phyloP scores from a whole-genome alignment of 345 rosid genomes.

The Gossypium longicalyx region DNA sequence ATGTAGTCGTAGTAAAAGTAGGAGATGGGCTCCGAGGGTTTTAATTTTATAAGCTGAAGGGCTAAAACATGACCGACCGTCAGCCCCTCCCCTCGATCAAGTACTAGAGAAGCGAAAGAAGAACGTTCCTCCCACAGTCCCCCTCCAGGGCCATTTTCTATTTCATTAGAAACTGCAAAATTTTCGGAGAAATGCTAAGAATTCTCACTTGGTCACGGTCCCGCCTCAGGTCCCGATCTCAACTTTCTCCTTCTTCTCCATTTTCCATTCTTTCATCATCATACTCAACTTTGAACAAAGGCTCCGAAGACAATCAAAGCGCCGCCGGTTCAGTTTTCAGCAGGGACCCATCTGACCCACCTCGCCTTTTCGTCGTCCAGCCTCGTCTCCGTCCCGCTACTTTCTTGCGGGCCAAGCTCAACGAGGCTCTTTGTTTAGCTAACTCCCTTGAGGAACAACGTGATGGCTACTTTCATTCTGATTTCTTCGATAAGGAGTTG shows the following conservation, averaged over 20 bases:
- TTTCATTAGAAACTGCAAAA: not conserved
- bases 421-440: constrained; percentile 85
- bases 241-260: constrained; percentile 6
- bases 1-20: not conserved
- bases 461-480: constrained; percentile 63
- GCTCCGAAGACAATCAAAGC: constrained; percentile 7
- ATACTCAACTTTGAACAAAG: constrained; percentile 25
- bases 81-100: not conserved
- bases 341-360: constrained; percentile 63
- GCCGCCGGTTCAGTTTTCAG: constrained; percentile 38
- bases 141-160: not conserved
- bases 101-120: not conserved
- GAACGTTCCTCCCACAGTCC: not conserved
- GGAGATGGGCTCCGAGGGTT: not conserved
- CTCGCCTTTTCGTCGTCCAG: constrained; percentile 82
- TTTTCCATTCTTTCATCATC: constrained; percentile 26
- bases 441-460: constrained; percentile 94
- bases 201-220: constrained; percentile 26
- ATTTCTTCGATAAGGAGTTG: constrained; percentile 62
- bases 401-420: constrained; percentile 74
- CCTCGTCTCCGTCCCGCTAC: constrained; percentile 69
- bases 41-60: not conserved
- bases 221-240: constrained; percentile 19
- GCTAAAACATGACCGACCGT: not conserved
- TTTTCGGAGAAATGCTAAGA: constrained; percentile 32